A percentile compares a stretch with the other conserved stretches of the same genome.
phyloP scores from a whole-genome alignment of 495 filamentous ascomycete species.

The Trichocladium uniseriatum region DNA sequence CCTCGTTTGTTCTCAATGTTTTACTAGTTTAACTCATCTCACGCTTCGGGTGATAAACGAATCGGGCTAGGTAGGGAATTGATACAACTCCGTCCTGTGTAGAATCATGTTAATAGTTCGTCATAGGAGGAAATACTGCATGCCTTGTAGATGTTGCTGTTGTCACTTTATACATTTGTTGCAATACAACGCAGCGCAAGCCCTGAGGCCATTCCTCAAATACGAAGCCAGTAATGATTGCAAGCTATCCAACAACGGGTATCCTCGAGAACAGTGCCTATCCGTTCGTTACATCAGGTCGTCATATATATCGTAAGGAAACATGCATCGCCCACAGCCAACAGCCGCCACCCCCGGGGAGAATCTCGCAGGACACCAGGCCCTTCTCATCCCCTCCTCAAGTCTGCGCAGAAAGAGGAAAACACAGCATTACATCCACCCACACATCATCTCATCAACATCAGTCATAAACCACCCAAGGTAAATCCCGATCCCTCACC shows the following conservation, averaged over 20 bases:
- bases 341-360: background rate
- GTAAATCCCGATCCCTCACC: constrained; percentile 66
- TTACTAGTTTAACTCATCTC: no score
- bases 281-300: constrained; percentile 7
- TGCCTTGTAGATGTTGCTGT: no score
- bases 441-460: background rate
- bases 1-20: no score
- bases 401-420: background rate
- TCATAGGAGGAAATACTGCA: no score
- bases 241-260: constrained; percentile 10
- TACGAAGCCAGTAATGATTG: background rate
- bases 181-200: no score
- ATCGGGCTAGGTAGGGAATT: no score
- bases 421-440: background rate
- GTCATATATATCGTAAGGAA: constrained; percentile 10
- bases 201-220: background rate
- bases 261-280: constrained; percentile 8
- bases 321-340: background rate
- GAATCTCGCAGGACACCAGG: constrained; percentile 1
- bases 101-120: no score
- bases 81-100: no score
- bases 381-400: background rate
- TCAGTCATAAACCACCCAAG: constrained; percentile 48
- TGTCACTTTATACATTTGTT: no score
- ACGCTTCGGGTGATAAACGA: no score